Conservation (phyloP, 2,329 filamentous ascomycete genomes). For the Colletotrichum echinochloae region DNA sequence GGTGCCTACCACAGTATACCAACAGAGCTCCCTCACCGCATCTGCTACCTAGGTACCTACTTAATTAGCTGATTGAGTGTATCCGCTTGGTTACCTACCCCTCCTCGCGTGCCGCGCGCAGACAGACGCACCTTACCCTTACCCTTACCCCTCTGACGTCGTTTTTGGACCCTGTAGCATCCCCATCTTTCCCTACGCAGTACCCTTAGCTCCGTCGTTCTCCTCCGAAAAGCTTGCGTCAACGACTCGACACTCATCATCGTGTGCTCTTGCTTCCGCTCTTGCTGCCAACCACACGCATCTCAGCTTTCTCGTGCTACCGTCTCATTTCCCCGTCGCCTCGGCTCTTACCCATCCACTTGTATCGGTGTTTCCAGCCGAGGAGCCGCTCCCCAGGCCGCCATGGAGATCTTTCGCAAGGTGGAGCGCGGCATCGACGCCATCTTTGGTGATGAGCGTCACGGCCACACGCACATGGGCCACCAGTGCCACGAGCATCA, state of each 20-base stretch:
- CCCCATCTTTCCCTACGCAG: conserved; percentile 1
- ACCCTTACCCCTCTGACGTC: conserved; percentile 39
- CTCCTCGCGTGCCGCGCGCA: background rate
- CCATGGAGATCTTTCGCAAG: conserved; percentile 59
- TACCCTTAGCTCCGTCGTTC: conserved; percentile 27
- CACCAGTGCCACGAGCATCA: conserved; percentile 57
- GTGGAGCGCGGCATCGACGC: conserved; percentile 57
- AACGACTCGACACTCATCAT: conserved; percentile 11
- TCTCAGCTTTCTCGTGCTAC: background rate
- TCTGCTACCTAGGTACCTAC: background rate
- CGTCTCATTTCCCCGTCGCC: background rate
- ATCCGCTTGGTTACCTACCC: conserved; percentile 16
- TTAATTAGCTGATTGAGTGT: conserved; percentile 3
- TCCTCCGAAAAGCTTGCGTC: conserved; percentile 36
- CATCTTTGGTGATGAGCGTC: conserved; percentile 54
- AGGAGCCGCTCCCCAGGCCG: conserved; percentile 16
- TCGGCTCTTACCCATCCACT: background rate
- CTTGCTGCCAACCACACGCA: background rate
- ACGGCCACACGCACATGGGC: conserved; percentile 59
- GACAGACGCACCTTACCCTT: too few relatives aligned
- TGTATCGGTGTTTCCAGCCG: background rate
- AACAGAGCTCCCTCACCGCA: conserved; percentile 31
- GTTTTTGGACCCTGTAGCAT: conserved; percentile 34
- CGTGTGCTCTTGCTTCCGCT: background rate
- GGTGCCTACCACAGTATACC: too few relatives aligned